phyloP scores from a whole-genome alignment of 257 asterid genomes.

The Solanum paucissectum region DNA sequence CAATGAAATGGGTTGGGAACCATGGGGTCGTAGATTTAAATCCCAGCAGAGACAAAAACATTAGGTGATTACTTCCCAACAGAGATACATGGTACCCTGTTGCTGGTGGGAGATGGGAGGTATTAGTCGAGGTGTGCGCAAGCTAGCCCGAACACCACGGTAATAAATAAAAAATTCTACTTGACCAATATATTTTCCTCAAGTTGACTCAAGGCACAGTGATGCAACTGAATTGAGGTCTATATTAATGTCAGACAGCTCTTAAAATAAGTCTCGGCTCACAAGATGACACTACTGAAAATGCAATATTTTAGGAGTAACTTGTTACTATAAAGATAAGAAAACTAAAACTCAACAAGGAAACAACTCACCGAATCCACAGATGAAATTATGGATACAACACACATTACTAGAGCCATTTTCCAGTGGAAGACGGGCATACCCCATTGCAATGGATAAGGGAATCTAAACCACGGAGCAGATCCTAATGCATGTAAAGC shows the following conservation, averaged over 20 bases:
- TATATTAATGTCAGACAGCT: background rate
- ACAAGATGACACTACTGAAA: background rate
- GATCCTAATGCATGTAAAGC: conserved; percentile 71
- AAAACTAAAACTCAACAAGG: background rate
- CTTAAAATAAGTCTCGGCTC: background rate
- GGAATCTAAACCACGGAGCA: conserved; percentile 93
- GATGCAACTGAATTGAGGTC: background rate
- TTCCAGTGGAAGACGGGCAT: conserved; percentile 86
- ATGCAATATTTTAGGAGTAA: background rate
- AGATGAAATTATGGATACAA: conserved; percentile 75
- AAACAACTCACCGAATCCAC: conserved; percentile 83
- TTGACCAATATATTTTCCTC: background rate
- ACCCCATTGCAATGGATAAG: conserved; percentile 98
- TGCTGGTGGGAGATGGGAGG: background rate
- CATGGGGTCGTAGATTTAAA: background rate
- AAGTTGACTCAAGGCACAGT: background rate
- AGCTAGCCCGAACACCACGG: background rate
- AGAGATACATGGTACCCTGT: background rate
- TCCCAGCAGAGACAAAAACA: background rate
- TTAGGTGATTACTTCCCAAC: background rate
- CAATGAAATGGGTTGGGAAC: background rate
- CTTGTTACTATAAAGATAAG: background rate
- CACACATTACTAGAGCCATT: conserved; percentile 94
- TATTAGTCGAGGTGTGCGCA: background rate
- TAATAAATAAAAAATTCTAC: background rate